Percentiles rank a stretch among this genome's conserved stretches.
Conservation (phyloP, 345 rosid species). For the Ceriops zippeliana region DNA sequence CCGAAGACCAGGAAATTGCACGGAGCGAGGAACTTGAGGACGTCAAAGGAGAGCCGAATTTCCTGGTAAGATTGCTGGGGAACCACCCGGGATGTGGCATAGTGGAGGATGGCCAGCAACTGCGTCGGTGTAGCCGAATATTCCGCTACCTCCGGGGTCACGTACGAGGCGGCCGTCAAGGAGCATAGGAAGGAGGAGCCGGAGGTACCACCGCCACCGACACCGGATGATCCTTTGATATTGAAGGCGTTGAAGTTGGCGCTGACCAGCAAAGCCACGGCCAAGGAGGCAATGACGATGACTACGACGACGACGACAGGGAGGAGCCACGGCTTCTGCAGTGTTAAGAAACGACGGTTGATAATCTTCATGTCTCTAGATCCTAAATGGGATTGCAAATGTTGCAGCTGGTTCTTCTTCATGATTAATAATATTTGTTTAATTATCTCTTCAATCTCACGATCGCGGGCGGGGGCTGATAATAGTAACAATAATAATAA, state of each 20-base stretch:
- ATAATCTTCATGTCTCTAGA: background rate
- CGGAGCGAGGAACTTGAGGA: conserved; percentile 44
- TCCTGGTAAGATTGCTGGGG: conserved; percentile 59
- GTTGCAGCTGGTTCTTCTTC: conserved; percentile 3
- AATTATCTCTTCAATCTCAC: no score
- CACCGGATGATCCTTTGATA: background rate
- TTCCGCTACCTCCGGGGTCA: conserved; percentile 9
- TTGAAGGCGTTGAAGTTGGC: background rate
- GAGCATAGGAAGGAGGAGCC: background rate
- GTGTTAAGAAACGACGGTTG: background rate
- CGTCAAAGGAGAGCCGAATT: conserved; percentile 51
- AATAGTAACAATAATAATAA: no score
- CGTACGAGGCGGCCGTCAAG: background rate
- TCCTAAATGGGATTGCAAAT: no score
- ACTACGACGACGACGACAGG: background rate
- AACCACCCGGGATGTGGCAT: conserved; percentile 53
- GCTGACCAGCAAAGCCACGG: background rate
- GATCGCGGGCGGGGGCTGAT: no score
- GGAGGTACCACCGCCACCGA: no score
- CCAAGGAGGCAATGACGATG: background rate
- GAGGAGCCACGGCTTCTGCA: conserved; percentile 6
- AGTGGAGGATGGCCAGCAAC: conserved; percentile 63
- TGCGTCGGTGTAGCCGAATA: conserved; percentile 50
- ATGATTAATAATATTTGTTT: no score
- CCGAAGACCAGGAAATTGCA: conserved; percentile 71